A percentile compares a stretch with the other conserved stretches of the same genome.
These are phyloP conservation scores for Ascobolus immersus DNA, from an alignment of 495 filamentous ascomycete species.

Conservation along the genomic window DNA sequence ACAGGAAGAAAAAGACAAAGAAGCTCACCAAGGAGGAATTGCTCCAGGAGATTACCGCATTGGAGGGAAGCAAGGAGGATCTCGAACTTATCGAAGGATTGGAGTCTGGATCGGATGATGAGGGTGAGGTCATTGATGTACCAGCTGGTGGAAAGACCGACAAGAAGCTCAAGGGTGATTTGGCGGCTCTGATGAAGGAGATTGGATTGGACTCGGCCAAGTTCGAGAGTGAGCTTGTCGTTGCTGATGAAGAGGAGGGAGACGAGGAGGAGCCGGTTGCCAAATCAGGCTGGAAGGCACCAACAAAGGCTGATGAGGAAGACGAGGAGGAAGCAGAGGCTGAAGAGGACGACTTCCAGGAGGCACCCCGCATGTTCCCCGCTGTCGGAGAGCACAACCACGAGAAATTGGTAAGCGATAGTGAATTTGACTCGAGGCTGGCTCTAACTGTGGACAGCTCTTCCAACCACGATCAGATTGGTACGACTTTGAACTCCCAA, in stretches of 20 bases:
- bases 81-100: conserved; percentile 13
- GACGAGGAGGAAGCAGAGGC: conserved; percentile 3
- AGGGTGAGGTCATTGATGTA: conserved; percentile 10
- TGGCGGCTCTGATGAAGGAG: conserved; percentile 13
- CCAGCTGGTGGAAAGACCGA: conserved; percentile 2
- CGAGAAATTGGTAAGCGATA: conserved; percentile 10
- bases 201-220: conserved; percentile 12
- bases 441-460: conserved; percentile 24
- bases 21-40: conserved; percentile 19
- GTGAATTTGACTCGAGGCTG: background rate
- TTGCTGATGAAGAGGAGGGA: conserved; percentile 14
- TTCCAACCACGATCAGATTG: conserved; percentile 64
- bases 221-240: conserved; percentile 5
- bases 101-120: conserved; percentile 13
- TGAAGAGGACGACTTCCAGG: conserved; percentile 8
- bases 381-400: conserved; percentile 4
- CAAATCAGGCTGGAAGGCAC: no score
- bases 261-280: conserved; percentile 15
- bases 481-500: conserved; percentile 42
- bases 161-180: conserved; percentile 8
- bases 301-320: conserved; percentile 7
- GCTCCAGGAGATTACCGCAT: conserved; percentile 44
- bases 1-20: conserved; percentile 4
- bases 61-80: conserved; percentile 48
- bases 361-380: conserved; percentile 2